phyloP scores from a whole-genome alignment of 345 rosid genomes.

The Aquilaria malaccensis region DNA sequence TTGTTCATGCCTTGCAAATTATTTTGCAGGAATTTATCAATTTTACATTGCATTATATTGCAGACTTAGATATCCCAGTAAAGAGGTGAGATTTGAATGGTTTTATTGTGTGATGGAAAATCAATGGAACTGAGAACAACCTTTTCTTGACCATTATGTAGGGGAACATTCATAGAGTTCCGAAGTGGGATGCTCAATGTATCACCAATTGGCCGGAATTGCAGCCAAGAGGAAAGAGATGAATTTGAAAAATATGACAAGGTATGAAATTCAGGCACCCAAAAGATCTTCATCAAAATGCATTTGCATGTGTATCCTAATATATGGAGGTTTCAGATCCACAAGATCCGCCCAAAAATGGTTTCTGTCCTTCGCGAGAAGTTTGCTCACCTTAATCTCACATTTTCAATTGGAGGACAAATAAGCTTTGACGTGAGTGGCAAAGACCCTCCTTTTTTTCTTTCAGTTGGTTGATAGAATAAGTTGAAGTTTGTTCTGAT shows the following conservation, averaged over 20 bases:
- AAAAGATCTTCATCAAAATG: background rate
- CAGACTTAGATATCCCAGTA: constrained; percentile 95
- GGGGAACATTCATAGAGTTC: constrained; percentile 98
- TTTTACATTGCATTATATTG: constrained; percentile 80
- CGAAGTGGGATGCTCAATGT: constrained; percentile 96
- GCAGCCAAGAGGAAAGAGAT: constrained; percentile 99
- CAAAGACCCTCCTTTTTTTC: background rate
- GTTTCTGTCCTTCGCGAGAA: constrained; percentile 75
- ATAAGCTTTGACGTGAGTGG: constrained; percentile 91
- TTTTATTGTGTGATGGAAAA: background rate
- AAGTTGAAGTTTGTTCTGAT: background rate
- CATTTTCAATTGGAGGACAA: constrained; percentile 96
- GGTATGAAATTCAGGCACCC: constrained; percentile 32
- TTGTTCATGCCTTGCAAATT: constrained; percentile 11
- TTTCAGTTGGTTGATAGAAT: no score
- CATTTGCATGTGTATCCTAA: constrained; percentile 9
- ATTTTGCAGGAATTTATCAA: constrained; percentile 79
- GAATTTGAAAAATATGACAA: constrained; percentile 94
- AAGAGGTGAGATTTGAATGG: constrained; percentile 49
- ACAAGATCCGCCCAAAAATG: constrained; percentile 79
- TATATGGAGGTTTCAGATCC: constrained; percentile 49
- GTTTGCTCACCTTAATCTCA: constrained; percentile 84
- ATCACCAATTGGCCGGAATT: constrained; percentile 96
- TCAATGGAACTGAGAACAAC: constrained; percentile 2
- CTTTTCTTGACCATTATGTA: constrained; percentile 16